These are phyloP conservation scores for Hymenoscyphus albidus DNA, from an alignment of 2,329 filamentous ascomycete species.

Conservation along the genomic window DNA sequence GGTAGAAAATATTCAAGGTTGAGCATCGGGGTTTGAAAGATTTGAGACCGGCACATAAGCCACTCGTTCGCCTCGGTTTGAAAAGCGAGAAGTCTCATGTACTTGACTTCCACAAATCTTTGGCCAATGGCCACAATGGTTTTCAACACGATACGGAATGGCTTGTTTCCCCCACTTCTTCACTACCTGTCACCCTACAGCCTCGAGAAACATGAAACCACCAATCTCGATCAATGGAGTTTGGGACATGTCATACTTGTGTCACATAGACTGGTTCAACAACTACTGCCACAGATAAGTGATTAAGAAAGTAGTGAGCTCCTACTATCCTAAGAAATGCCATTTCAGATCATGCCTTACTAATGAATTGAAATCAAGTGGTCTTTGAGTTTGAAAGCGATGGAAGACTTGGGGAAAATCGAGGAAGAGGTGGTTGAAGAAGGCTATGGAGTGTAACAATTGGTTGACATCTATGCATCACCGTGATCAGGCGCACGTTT, in stretches of 20 bases:
- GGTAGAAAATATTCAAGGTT: too few species aligned
- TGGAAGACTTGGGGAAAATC: too few species aligned
- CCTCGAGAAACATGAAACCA: neutral
- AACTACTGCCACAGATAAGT: neutral
- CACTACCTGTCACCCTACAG: neutral
- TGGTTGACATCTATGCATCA: too few species aligned
- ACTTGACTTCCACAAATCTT: neutral
- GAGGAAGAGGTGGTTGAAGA: too few species aligned
- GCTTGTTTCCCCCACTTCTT: neutral
- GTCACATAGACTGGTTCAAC: neutral
- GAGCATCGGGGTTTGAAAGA: too few species aligned
- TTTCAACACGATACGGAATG: neutral
- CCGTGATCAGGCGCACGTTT: too few species aligned
- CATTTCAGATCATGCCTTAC: too few species aligned
- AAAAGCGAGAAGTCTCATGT: neutral
- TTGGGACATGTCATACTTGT: neutral
- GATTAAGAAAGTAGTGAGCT: neutral
- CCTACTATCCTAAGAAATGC: neutral
- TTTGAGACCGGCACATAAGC: too few species aligned
- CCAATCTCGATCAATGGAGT: neutral
- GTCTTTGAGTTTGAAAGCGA: too few species aligned
- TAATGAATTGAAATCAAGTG: too few species aligned
- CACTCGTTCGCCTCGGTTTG: too few species aligned
- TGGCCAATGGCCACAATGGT: neutral
- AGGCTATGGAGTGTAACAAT: too few species aligned